These are phyloP conservation scores for Jimgerdemannia flammicorona DNA, from an alignment of 192 early-diverging fungal genomes.

Conservation along the genomic window DNA sequence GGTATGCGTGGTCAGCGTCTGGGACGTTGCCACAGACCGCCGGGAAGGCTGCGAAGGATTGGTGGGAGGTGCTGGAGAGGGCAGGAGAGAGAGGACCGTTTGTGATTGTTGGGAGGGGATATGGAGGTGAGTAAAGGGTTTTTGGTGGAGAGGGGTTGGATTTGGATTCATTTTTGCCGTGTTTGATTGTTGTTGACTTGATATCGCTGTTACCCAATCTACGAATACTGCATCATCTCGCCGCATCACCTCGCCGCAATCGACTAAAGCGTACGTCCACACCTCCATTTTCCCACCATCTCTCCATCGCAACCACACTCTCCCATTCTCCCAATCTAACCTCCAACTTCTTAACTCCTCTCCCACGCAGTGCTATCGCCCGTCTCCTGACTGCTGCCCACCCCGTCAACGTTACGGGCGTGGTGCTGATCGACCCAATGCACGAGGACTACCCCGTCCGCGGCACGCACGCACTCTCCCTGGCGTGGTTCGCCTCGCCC, in stretches of 20 bases:
- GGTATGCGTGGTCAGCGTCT: conserved; percentile 10
- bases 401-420: conserved; percentile 2
- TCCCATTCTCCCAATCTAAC: neutral
- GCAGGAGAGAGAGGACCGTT: conserved; percentile 1
- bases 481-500: neutral
- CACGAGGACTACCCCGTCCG: neutral
- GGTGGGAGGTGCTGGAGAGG: conserved; percentile 5
- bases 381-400: conserved; percentile 9
- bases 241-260: too few relatives aligned
- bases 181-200: too few relatives aligned
- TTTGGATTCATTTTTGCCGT: too few relatives aligned
- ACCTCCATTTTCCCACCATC: too few relatives aligned
- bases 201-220: too few relatives aligned
- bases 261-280: neutral
- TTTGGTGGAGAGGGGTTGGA: too few relatives aligned
- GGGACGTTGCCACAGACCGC: conserved; percentile 9
- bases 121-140: conserved; percentile 1
- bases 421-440: conserved; percentile 6
- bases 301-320: neutral
- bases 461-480: neutral
- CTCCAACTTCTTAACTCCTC: neutral
- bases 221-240: too few relatives aligned
- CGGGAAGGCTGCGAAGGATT: neutral
- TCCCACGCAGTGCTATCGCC: neutral
- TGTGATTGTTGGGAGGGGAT: conserved; percentile 4